phyloP scores from a whole-genome alignment of 768 basidiomycete genomes.

The Gymnopilus dilepis region DNA sequence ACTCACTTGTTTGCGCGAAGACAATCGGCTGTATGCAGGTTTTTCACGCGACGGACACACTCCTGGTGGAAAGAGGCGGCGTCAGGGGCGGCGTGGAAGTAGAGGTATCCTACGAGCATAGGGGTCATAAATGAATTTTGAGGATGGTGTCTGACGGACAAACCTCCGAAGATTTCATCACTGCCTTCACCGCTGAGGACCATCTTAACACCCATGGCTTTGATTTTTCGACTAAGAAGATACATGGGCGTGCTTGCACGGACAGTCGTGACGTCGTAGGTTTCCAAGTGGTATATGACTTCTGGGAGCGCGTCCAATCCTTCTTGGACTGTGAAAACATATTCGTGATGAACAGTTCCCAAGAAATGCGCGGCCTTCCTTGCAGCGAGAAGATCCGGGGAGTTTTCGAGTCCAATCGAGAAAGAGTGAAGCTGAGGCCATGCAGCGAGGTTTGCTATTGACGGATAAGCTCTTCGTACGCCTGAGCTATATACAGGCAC shows the following conservation, averaged over 20 bases:
- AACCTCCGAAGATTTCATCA: constrained; percentile 97
- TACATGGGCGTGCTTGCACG: constrained; percentile 99
- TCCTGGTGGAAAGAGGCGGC: constrained; percentile 91
- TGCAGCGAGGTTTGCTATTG: constrained; percentile 70
- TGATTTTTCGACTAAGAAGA: constrained; percentile 96
- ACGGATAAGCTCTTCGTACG: constrained; percentile 13
- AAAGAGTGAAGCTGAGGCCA: constrained; percentile 99
- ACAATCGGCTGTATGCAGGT: constrained; percentile 97
- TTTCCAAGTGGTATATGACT: constrained; percentile 97
- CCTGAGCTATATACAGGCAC: constrained; percentile 15
- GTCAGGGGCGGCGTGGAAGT: constrained; percentile 98
- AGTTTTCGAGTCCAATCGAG: constrained; percentile 93
- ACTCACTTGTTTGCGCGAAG: constrained; percentile 95
- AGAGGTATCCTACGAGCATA: constrained; percentile 95
- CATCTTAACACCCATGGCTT: constrained; percentile 99
- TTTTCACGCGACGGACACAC: constrained; percentile 92
- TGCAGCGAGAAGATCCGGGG: constrained; percentile 94
- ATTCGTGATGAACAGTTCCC: constrained; percentile 96
- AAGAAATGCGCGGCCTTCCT: constrained; percentile 91
- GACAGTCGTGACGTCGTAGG: constrained; percentile 98
- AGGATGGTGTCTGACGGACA: too few species aligned
- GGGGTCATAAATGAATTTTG: too few species aligned
- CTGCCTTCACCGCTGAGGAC: constrained; percentile 97
- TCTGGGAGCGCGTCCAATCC: constrained; percentile 97
- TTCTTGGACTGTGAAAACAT: constrained; percentile 97